Conservation (phyloP, 805 yeast species). For the Debaryomyces castellii region DNA sequence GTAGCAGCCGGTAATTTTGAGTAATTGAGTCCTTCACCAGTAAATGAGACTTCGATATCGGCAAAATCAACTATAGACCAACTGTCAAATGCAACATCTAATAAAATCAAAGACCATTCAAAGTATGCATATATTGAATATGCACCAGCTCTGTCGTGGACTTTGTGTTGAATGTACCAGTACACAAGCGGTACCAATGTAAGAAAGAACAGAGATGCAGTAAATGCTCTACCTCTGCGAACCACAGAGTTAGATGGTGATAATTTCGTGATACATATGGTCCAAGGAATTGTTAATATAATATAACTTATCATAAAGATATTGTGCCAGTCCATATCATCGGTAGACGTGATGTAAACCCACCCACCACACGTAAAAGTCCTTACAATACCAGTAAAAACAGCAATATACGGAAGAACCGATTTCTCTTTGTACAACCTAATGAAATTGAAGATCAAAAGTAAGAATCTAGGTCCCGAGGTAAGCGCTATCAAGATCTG, state of each 20-base stretch:
- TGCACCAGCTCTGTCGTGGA: slow-evolving; percentile 86
- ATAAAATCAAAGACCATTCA: slow-evolving; percentile 86
- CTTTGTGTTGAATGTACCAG: slow-evolving; percentile 90
- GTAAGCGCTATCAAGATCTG: slow-evolving; percentile 91
- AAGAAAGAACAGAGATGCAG: slow-evolving; percentile 65
- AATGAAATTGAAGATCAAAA: slow-evolving; percentile 54
- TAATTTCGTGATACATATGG: slow-evolving; percentile 54
- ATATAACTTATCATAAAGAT: slow-evolving; percentile 92
- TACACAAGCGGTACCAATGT: slow-evolving; percentile 79
- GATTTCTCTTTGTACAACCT: slow-evolving; percentile 39
- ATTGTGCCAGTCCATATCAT: slow-evolving; percentile 95
- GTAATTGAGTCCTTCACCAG: slow-evolving; percentile 22
- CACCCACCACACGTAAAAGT: slow-evolving; percentile 98
- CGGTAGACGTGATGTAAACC: slow-evolving; percentile 96
- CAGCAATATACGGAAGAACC: slow-evolving; percentile 37
- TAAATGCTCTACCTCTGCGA: slow-evolving; percentile 51
- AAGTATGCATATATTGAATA: slow-evolving; percentile 91
- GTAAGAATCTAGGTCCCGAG: slow-evolving; percentile 84
- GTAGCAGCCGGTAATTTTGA: slow-evolving; percentile 6
- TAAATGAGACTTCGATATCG: slow-evolving; percentile 51
- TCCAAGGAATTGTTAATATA: slow-evolving; percentile 90
- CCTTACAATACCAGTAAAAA: slow-evolving; percentile 74
- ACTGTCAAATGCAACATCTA: slow-evolving; percentile 84
- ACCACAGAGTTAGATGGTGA: slow-evolving; percentile 45
- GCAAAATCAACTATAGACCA: slow-evolving; percentile 72